Evolutionary conservation across 345 rosid genomes (phyloP), one percentile per base, ranked within the genome.

Genomic region (Gossypium arboreum): DNA sequence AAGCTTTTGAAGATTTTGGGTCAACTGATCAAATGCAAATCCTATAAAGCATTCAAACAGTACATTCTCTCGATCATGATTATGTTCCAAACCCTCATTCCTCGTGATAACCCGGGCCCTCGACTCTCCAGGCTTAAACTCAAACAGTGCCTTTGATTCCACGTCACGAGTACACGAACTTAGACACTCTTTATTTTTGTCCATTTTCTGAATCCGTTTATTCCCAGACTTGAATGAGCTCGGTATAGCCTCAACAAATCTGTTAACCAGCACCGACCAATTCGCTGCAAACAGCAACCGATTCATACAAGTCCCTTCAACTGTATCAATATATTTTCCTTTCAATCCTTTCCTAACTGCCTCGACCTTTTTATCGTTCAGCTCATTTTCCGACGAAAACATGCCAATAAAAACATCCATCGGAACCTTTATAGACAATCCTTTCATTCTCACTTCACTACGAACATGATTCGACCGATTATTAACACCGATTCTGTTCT

Each of bases 201-300:
- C 84, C 2, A 41, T 68, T 74, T 82, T 79, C 79, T 71, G 88
- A 75, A 81, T 43, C 74, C 77, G 54, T 67, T 82, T 87, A 85
- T 84, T 88, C 68, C 73, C 76, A 27, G 51, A 70, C 72, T 86
- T 85, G 58, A 85, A 84, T 0, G 86, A 89, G 70, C 76, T 75
- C n/a, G 90, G 90, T 55, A 88, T 73, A 20, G 88, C 83, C 81
- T 87, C 83, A 65, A 76, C 85, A 71, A 90, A 81, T 39, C 86
- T 80, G 73, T 80, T 83, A 54, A 85, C 80, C 85, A 90, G 68
- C 82, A 85, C 64, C 1, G 94, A 85, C 88, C 87, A 88, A 57
- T 84, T 81, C 55, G 83, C 83, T 0, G 89, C 88, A 84, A 90
- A 90, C 72, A 83, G 88, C 80, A 86, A 82, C 81, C 92, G 87